Conservation (phyloP, 73 alveolate genomes). For the Breviolum minutum region DNA sequence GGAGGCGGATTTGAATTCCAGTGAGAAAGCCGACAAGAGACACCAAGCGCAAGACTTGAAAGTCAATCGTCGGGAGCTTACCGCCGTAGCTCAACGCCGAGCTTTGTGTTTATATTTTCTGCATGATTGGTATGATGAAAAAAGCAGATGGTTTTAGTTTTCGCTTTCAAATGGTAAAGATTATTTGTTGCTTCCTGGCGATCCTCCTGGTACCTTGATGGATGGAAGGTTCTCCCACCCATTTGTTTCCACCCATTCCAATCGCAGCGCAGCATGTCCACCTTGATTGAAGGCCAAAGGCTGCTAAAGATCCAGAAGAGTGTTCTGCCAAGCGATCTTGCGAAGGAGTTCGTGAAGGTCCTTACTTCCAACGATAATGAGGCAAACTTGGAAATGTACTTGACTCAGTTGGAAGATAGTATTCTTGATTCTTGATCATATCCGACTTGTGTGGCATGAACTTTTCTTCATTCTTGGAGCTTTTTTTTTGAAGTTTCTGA, state of each 20-base stretch:
- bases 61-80: neutral
- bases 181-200: no score
- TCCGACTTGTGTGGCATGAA: neutral
- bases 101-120: no score
- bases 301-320: neutral
- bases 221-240: neutral
- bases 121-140: no score
- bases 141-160: neutral
- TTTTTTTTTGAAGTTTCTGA: neutral
- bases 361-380: neutral
- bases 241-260: neutral
- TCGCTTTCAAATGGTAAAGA: no score
- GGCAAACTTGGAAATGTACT: constrained; percentile 1
- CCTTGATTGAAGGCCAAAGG: neutral
- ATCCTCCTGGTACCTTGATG: no score
- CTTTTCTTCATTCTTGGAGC: neutral
- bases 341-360: constrained; percentile 14
- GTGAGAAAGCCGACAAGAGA: neutral
- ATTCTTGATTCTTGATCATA: neutral
- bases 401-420: neutral
- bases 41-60: neutral
- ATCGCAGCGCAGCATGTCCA: no score
- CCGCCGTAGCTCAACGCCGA: no score
- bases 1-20: neutral
- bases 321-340: neutral